A percentile compares a stretch with the other conserved stretches of the same genome.
Conservation (phyloP, 2,329 filamentous ascomycete genomes). For the Aspergillus clavatus region DNA sequence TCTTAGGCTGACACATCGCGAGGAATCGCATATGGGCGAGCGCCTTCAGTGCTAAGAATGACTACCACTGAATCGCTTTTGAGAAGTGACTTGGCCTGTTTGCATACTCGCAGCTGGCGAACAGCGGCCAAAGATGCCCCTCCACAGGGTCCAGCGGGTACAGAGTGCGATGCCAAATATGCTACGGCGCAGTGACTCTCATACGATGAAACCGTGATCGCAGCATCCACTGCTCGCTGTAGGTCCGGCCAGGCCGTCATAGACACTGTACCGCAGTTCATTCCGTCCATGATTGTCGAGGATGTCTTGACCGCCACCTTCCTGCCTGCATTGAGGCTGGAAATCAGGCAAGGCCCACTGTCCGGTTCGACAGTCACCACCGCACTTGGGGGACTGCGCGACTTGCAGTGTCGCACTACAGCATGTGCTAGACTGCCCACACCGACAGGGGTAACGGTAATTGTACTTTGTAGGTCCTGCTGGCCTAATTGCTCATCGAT, state of each 20-base stretch:
- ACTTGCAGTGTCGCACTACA: constrained; percentile 61
- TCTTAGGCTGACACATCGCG: constrained; percentile 41
- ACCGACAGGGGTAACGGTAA: constrained; percentile 63
- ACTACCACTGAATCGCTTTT: constrained; percentile 54
- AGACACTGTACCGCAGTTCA: constrained; percentile 68
- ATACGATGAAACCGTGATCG: constrained; percentile 55
- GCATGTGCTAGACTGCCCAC: constrained; percentile 70
- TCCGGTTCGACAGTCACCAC: constrained; percentile 69
- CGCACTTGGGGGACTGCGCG: constrained; percentile 24
- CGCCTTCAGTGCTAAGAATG: constrained; percentile 63
- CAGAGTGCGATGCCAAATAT: constrained; percentile 46
- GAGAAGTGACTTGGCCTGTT: constrained; percentile 32
- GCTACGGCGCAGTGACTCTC: constrained; percentile 58
- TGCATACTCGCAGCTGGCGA: constrained; percentile 38
- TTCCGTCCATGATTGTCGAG: constrained; percentile 67
- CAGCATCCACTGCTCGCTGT: constrained; percentile 54
- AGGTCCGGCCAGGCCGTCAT: constrained; percentile 61
- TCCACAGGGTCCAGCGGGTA: constrained; percentile 60
- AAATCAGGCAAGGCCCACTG: constrained; percentile 52
- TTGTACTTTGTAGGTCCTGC: constrained; percentile 37
- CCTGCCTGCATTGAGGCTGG: constrained; percentile 46
- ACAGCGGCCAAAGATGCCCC: constrained; percentile 54
- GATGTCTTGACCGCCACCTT: constrained; percentile 50
- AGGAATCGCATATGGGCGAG: constrained; percentile 50
- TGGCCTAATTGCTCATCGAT: constrained; percentile 56